Percentiles rank a stretch among this genome's conserved stretches.
Conservation (phyloP, 1,284 basidiomycete species). For the Puccinia coronata region DNA sequence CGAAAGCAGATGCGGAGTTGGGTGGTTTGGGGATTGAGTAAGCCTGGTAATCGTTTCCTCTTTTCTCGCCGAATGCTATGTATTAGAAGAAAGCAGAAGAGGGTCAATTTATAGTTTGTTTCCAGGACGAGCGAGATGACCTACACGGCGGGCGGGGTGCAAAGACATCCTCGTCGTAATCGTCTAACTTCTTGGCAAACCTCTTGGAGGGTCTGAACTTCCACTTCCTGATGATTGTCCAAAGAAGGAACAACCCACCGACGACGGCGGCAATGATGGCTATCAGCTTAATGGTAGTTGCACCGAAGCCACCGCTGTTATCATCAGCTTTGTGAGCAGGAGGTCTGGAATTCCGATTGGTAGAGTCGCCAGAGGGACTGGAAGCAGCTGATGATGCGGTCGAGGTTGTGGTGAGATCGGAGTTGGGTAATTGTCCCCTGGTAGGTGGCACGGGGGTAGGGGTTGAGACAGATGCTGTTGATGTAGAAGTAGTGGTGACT, state of each 20-base stretch:
- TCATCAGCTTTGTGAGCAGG: background rate
- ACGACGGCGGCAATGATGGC: constrained; percentile 18
- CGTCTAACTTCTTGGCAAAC: constrained; percentile 42
- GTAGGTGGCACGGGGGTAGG: background rate
- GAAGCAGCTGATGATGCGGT: background rate
- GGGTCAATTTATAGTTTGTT: no score
- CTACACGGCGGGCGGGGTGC: constrained; percentile 45
- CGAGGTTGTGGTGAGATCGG: background rate
- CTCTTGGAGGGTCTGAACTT: constrained; percentile 32
- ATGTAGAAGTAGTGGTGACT: background rate
- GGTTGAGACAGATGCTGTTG: background rate
- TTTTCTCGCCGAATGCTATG: constrained; percentile 24
- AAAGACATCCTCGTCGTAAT: constrained; percentile 41
- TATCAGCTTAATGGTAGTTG: constrained; percentile 32
- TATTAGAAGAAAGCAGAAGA: background rate
- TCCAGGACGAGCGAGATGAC: no score
- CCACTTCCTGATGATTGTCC: constrained; percentile 47
- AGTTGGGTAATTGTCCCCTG: background rate
- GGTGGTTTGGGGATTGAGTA: constrained; percentile 5
- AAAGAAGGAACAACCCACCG: constrained; percentile 25
- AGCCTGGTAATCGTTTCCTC: constrained; percentile 20
- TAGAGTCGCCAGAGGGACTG: background rate
- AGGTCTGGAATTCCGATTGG: background rate
- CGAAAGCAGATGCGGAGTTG: background rate
- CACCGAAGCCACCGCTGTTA: background rate